Evolutionary conservation across 495 filamentous ascomycete genomes (phyloP).

Genomic region (Podospora pseudopauciseta): DNA sequence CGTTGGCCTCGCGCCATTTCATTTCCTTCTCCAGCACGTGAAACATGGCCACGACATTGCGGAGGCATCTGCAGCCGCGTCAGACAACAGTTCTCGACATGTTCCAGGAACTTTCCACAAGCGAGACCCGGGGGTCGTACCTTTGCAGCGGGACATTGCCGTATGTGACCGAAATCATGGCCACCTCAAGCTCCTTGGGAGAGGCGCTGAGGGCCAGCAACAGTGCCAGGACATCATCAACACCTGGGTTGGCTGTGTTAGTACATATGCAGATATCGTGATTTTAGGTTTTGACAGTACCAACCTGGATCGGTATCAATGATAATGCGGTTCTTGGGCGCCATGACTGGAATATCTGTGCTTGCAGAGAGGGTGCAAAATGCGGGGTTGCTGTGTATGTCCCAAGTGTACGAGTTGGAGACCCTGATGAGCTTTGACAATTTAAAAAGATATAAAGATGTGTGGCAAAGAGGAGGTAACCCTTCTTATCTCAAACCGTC

Average conservation of each 20-base stretch:
- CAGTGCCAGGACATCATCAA: conserved; percentile 84
- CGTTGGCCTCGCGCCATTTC: conserved; percentile 69
- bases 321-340: conserved; percentile 70
- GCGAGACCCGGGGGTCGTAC: conserved; percentile 27
- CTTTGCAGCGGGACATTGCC: conserved; percentile 85
- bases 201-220: conserved; percentile 78
- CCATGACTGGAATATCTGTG: conserved; percentile 37
- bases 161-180: conserved; percentile 87
- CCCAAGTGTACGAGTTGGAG: not conserved
- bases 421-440: not conserved
- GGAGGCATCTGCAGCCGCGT: conserved; percentile 62
- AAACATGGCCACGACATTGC: conserved; percentile 88
- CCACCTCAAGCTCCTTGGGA: conserved; percentile 81
- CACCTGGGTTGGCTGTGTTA: conserved; percentile 50
- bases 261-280: not conserved
- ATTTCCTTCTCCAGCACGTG: conserved; percentile 88
- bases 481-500: not conserved
- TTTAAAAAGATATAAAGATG: not conserved
- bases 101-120: conserved; percentile 8
- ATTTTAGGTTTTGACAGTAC: conserved; percentile 7
- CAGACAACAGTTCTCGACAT: conserved; percentile 6
- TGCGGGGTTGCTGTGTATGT: conserved; percentile 2
- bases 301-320: conserved; percentile 88
- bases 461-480: not conserved
- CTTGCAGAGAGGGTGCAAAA: conserved; percentile 8